Conservation (phyloP, 495 filamentous ascomycete genomes). For the Xylaria curta region DNA sequence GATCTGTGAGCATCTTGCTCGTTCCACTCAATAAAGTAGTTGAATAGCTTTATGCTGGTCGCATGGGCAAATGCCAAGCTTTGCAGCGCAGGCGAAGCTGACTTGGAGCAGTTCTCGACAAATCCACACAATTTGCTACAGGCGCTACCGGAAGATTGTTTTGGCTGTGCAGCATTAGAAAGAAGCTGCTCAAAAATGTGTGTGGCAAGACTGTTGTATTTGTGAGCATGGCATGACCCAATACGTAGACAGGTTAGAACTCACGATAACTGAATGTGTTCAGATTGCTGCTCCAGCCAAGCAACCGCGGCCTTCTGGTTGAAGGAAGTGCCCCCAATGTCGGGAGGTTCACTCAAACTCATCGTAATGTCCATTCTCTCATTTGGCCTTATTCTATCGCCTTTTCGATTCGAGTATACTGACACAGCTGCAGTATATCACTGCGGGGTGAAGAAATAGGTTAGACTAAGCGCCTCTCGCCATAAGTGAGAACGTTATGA, state of each 20-base stretch:
- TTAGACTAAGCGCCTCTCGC: neutral
- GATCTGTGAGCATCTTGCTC: conserved; percentile 77
- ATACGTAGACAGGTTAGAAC: neutral
- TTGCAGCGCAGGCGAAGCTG: conserved; percentile 44
- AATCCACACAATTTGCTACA: conserved; percentile 62
- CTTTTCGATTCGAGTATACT: neutral
- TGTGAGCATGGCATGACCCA: conserved; percentile 26
- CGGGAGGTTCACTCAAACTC: conserved; percentile 30
- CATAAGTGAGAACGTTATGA: conserved; percentile 12
- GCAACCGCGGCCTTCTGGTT: conserved; percentile 41
- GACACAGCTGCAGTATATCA: neutral
- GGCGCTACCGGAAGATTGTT: conserved; percentile 50
- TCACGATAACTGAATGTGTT: conserved; percentile 38
- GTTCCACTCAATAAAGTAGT: conserved; percentile 74
- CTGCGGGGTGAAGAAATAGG: neutral
- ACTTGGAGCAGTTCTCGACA: conserved; percentile 59
- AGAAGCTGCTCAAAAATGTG: conserved; percentile 48
- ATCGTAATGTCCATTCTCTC: conserved; percentile 16
- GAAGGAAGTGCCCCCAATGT: conserved; percentile 34
- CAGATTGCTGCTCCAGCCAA: conserved; percentile 46
- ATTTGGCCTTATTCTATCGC: neutral
- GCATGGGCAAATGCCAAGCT: conserved; percentile 56
- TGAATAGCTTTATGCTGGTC: conserved; percentile 66
- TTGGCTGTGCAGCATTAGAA: conserved; percentile 51
- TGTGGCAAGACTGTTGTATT: conserved; percentile 20